Evolutionary conservation across 192 early-diverging fungal species (phyloP).

Genomic region (Rhizoclosmatium sp.): DNA sequence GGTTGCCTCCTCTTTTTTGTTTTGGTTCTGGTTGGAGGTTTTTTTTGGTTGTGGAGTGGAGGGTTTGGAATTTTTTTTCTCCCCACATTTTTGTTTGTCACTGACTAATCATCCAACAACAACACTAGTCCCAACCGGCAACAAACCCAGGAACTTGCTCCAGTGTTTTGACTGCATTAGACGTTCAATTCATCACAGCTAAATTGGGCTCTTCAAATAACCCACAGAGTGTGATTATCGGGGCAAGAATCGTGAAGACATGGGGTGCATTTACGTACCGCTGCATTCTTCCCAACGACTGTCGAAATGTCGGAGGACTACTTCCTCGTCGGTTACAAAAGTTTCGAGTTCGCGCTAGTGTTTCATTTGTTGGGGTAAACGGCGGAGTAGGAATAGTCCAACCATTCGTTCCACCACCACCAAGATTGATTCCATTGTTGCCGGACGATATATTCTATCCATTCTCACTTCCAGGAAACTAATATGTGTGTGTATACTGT

Average conservation of each 20-base stretch:
- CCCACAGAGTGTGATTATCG: conserved; percentile 19
- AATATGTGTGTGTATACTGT: not conserved
- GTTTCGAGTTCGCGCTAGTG: conserved; percentile 16
- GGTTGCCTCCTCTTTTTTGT: not conserved
- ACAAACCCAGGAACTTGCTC: conserved; percentile 29
- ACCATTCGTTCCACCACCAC: conserved; percentile 20
- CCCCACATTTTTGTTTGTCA: not conserved
- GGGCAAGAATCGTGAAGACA: conserved; percentile 1
- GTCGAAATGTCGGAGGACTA: conserved; percentile 6
- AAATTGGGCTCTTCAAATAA: conserved; percentile 11
- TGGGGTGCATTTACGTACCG: conserved; percentile 23
- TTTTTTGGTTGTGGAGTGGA: too few relatives aligned
- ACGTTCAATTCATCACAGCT: conserved; percentile 12
- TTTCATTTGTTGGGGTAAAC: conserved; percentile 20
- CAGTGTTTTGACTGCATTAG: conserved; percentile 13
- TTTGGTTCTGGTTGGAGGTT: not conserved
- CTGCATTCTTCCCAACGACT: conserved; percentile 17
- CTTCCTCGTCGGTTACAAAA: not conserved
- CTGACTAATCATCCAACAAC: not conserved
- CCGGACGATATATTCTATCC: conserved; percentile 33
- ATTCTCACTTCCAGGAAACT: conserved; percentile 8
- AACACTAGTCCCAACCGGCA: conserved; percentile 11
- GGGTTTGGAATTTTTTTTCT: too few relatives aligned
- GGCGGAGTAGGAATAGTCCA: not conserved
- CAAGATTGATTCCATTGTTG: conserved; percentile 17